Evolutionary conservation across 225 moss, liverwort and hornwort genomes (phyloP), one percentile per base, ranked within the genome.

Genomic region (Anthoceros angustus): DNA sequence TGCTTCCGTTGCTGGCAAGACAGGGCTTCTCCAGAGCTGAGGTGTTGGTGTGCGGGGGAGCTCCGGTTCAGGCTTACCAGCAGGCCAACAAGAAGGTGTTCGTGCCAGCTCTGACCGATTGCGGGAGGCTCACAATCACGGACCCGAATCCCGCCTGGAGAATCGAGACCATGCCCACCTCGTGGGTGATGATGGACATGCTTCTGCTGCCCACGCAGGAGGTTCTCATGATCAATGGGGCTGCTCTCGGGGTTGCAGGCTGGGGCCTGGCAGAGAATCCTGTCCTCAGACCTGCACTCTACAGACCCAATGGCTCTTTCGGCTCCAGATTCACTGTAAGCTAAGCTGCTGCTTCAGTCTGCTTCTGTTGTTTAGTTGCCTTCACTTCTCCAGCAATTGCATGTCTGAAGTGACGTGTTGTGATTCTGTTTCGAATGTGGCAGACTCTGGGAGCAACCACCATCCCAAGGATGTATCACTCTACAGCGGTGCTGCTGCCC

Each of bases 151-250:
- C 93, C 0, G 0, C 42, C 5, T 93, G 89, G 89, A 43, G 24
- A 6, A 87, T 93, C 71, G 93, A 89, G 72, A 72, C 65, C 24
- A 93, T 93, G 89, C 93, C 93, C 3, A 46, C 63, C 38, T 41
- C 70, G 21, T 73, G 93, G 40, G 65, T 64, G 1, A 87, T 93
- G 93, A 87, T 85, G 0, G 89, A 87, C 25, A 93, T 89, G 93
- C 2, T 93, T 16, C 39, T 86, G 23, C 79, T 93, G 0, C 93
- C 93, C 2, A 78, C 72, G 8, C 71, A 60, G 0, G 79, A 89
- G 21, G 77, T 89, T 0, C 32, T 93, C 6, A 75, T 93, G 8
- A 73, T 93, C 25, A 89, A 93, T 48, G 89, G 93, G 45, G 89
- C 93, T 0, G 63, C 46, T 61, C 78, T 74, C 0, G 93, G 86